Evolutionary conservation across 495 filamentous ascomycete genomes (phyloP), one percentile per base, ranked within the genome.

Genomic region (Aspergillus coremiiformis): DNA sequence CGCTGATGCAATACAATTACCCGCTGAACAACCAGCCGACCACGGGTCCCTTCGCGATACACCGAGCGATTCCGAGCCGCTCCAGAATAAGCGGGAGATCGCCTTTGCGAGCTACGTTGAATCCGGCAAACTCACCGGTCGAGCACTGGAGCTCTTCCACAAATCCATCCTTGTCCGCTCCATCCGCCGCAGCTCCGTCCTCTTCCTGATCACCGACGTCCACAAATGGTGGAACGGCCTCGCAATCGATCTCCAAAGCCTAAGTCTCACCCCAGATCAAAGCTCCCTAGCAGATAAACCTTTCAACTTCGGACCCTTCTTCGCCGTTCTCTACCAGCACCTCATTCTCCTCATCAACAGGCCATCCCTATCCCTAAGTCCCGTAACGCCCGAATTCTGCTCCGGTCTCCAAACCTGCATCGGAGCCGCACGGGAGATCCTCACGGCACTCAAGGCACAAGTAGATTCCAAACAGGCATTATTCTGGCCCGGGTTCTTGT

Each of bases 311-410:
- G 61, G 65, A 37, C 67, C 73, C 12, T 64, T 70, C 39, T 71
- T 78, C 60, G 65, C 84, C 54, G 68, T 90, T 70, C 61, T 84
- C 68, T 66, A 92, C 66, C 69, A 90, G 74, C 65, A 81, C 73
- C 71, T 83, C 63, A 61, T 91, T 70, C 71, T 90, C 79, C 64
- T 86, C 73, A 59, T 85, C 65, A 58, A 85, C 68, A 68, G 70
- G 14, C 70, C 70, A 3, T 67, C 63, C 10, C 50, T 73, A 22
- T 71, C 70, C 17, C 58, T 70, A 20, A 57, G 61, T 17, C 63
- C 67, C 0, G 59, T 59, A 10, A 66, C 64, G 3, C 60, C 70
- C 0, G 68, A 69, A 49, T 73, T 73, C 23, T 66, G 62, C 35
- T 73, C 70, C 17, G 67, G 61, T 2, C 35, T 73, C 22, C 70